Evolutionary conservation across 2,329 filamentous ascomycete species (phyloP).

Genomic region (Pseudogymnoascus sp.): DNA sequence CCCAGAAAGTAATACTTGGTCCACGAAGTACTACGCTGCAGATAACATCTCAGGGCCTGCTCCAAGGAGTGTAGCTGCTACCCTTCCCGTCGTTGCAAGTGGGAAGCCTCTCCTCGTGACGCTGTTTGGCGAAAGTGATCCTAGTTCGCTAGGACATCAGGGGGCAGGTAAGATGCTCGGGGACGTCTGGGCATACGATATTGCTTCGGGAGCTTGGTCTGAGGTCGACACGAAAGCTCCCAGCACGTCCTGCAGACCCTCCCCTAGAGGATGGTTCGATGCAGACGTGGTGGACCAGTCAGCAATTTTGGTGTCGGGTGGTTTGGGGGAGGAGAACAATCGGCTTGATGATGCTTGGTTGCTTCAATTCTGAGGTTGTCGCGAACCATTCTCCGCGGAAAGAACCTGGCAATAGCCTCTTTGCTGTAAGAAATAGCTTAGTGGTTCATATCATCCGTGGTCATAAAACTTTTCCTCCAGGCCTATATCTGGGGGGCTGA

Average conservation of each 20-base stretch:
- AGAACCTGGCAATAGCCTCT: no score
- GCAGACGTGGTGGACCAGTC: conserved; percentile 29
- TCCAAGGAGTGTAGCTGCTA: conserved; percentile 30
- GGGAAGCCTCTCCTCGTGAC: conserved; percentile 31
- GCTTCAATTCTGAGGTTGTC: conserved; percentile 20
- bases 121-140: conserved; percentile 37
- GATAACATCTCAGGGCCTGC: conserved; percentile 29
- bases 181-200: conserved; percentile 38
- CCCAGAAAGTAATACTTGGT: conserved; percentile 24
- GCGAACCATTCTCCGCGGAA: no score
- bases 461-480: no score
- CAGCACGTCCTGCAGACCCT: conserved; percentile 22
- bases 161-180: conserved; percentile 38
- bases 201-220: conserved; percentile 28
- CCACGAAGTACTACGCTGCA: conserved; percentile 23
- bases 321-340: conserved; percentile 34
- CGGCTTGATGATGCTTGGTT: conserved; percentile 38
- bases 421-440: no score
- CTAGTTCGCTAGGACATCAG: conserved; percentile 35
- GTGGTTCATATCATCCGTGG: no score
- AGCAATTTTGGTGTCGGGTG: conserved; percentile 35
- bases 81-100: conserved; percentile 24
- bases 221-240: conserved; percentile 24
- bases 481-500: no score
- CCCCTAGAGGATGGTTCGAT: conserved; percentile 37